Conservation (phyloP, 768 basidiomycete species). For the Artomyces pyxidatus region DNA sequence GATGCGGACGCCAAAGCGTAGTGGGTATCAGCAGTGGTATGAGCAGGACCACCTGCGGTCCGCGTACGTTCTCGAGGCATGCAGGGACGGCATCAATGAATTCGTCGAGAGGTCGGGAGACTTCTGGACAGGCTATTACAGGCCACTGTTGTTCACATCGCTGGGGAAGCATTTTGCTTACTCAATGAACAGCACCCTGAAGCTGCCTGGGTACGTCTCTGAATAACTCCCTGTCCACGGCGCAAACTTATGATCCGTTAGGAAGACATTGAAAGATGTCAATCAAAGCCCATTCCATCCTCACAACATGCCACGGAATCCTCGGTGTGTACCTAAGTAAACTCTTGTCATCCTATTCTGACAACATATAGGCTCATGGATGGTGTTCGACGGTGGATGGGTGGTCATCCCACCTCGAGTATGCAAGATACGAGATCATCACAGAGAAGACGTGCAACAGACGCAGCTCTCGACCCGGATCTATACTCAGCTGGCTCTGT, state of each 20-base stretch:
- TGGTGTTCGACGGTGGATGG: slow-evolving; percentile 74
- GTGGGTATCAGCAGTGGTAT: slow-evolving; percentile 85
- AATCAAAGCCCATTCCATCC: slow-evolving; percentile 72
- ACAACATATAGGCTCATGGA: slow-evolving; percentile 53
- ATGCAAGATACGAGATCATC: neutral
- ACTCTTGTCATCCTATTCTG: neutral
- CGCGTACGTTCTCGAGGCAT: slow-evolving; percentile 60
- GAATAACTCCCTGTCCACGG: neutral
- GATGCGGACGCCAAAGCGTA: slow-evolving; percentile 42
- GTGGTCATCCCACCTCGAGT: slow-evolving; percentile 34
- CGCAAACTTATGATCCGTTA: slow-evolving; percentile 24
- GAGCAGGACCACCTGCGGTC: slow-evolving; percentile 59
- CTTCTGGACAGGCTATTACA: slow-evolving; percentile 87
- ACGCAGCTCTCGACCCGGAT: slow-evolving; percentile 5
- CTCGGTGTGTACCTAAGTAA: slow-evolving; percentile 32
- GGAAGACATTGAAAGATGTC: slow-evolving; percentile 61
- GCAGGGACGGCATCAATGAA: slow-evolving; percentile 48
- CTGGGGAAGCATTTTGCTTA: slow-evolving; percentile 86
- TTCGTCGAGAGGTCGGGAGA: slow-evolving; percentile 58
- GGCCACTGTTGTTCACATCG: slow-evolving; percentile 76
- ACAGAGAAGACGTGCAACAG: neutral
- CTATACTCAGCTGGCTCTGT: slow-evolving; percentile 8
- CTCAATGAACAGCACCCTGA: slow-evolving; percentile 86
- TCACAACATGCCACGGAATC: slow-evolving; percentile 25
- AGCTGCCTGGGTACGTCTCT: slow-evolving; percentile 62